Base-by-base conservation (phyloP, 2,329 filamentous ascomycete genomes). In the Elsinoe batatas region DNA sequence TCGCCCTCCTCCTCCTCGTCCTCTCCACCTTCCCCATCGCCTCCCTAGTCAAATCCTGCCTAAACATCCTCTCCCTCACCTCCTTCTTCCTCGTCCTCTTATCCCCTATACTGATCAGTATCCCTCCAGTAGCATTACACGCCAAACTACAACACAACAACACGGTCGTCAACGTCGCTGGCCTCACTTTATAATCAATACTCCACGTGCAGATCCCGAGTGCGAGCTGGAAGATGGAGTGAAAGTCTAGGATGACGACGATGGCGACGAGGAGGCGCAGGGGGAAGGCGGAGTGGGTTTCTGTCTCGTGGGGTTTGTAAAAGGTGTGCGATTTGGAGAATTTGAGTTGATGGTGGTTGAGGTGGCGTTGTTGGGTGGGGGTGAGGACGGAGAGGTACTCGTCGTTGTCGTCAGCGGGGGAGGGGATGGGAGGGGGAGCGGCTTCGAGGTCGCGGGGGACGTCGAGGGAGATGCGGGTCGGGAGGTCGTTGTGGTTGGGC, bases 241-340 rank as follows among this genome's bases (percentile, higher is more conserved):
- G 88, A 59, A 79, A 84, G 67, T 94, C 88, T 2, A 93, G 77
- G 2, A 94, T 74, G 5, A 88, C 75, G n/a, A 91, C 84, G 57
- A 91, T 83, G 57, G 86, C 82, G 36, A 93, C 77, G 32, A 94
- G 81, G 5, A 89, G 75, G 32, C 79, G 77, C 1, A 91, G 74
- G 0, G 88, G 87, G 59, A 94, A 94, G 0, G 88, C 85, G 65
- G 82, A 78, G 66, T 94, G 88, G 0, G 88, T 94, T 33, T 81
- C 76, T 0, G 88, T 94, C 69, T 94, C 88, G 68, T 94, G 85
- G 0, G 88, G 88, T 64, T 91, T 91, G 75, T 94, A 94, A 69
- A 91, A 94, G 5, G 86, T 90, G 67, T 94, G 88, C 0, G 85
- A 89, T 62, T 85, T 88, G 65, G 85, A 79, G 64, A 93, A 86